Evolutionary conservation across 805 yeast genomes (phyloP).

Genomic region (Yamadazyma scolyti): DNA sequence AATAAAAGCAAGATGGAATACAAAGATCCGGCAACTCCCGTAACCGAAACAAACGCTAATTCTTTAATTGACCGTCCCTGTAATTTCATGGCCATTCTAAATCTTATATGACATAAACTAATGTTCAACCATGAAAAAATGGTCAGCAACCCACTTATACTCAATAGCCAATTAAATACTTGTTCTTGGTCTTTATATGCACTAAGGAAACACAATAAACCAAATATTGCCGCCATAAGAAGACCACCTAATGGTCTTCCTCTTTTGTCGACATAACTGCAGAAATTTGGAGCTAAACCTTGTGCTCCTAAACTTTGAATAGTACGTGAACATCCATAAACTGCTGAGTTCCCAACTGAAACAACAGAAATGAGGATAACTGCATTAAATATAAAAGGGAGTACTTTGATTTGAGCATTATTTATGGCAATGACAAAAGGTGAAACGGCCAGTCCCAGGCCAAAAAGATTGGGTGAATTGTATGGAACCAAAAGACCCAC

Average conservation of each 20-base stretch:
- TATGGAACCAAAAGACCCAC: constrained; percentile 48
- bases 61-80: constrained; percentile 34
- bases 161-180: constrained; percentile 40
- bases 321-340: constrained; percentile 71
- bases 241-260: constrained; percentile 43
- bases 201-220: constrained; percentile 37
- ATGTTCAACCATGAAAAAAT: constrained; percentile 41
- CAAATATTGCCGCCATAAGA: constrained; percentile 27
- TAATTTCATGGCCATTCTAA: constrained; percentile 33
- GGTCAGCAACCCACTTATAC: constrained; percentile 38
- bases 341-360: constrained; percentile 75
- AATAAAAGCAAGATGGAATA: constrained; percentile 28
- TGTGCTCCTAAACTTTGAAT: constrained; percentile 65
- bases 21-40: constrained; percentile 36
- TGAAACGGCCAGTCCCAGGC: constrained; percentile 53
- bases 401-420: constrained; percentile 56
- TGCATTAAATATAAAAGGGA: constrained; percentile 72
- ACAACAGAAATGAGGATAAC: constrained; percentile 69
- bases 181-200: constrained; percentile 25
- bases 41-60: constrained; percentile 28
- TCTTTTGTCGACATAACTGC: constrained; percentile 36
- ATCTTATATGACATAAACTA: constrained; percentile 37
- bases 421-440: constrained; percentile 74
- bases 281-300: constrained; percentile 58
- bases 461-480: constrained; percentile 41